Conservation (phyloP, 2,329 filamentous ascomycete genomes). For the Intubia oerlemansii region DNA sequence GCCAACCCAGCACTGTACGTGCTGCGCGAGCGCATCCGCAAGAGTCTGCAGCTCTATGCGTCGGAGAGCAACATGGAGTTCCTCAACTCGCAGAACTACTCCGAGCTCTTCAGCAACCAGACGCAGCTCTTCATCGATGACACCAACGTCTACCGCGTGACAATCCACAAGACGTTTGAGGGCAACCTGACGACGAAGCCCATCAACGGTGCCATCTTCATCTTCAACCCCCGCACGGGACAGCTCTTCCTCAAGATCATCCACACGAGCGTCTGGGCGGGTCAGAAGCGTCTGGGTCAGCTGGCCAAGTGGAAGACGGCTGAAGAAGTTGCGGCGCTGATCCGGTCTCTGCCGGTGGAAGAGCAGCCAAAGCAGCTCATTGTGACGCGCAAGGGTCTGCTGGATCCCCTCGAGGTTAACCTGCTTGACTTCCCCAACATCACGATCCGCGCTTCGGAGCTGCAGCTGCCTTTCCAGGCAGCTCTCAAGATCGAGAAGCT, state of each 20-base stretch:
- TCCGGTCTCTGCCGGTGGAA: slow-evolving; percentile 85
- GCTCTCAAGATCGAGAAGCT: slow-evolving; percentile 99
- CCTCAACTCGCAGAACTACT: slow-evolving; percentile 98
- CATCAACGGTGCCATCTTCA: slow-evolving; percentile 98
- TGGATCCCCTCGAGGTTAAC: slow-evolving; percentile 94
- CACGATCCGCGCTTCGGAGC: slow-evolving; percentile 87
- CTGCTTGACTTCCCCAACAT: slow-evolving; percentile 98
- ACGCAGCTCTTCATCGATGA: slow-evolving; percentile 98
- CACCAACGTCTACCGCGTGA: slow-evolving; percentile 97
- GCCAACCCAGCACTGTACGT: slow-evolving; percentile 95
- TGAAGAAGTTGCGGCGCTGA: slow-evolving; percentile 95
- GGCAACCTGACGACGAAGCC: slow-evolving; percentile 98
- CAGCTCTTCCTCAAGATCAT: slow-evolving; percentile 99
- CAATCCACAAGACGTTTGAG: slow-evolving; percentile 98
- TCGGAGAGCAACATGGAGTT: slow-evolving; percentile 99
- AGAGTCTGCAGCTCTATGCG: slow-evolving; percentile 92
- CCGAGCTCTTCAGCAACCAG: slow-evolving; percentile 96
- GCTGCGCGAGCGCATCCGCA: slow-evolving; percentile 88
- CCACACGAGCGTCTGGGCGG: slow-evolving; percentile 97
- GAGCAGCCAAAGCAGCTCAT: slow-evolving; percentile 98
- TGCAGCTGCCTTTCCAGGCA: slow-evolving; percentile 95
- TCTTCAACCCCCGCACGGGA: slow-evolving; percentile 97
- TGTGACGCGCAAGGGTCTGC: slow-evolving; percentile 86
- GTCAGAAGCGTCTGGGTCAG: slow-evolving; percentile 96
- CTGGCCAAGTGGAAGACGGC: slow-evolving; percentile 99